Conservation (phyloP, 2,329 filamentous ascomycete genomes). For the Phialemoniopsis sp. region DNA sequence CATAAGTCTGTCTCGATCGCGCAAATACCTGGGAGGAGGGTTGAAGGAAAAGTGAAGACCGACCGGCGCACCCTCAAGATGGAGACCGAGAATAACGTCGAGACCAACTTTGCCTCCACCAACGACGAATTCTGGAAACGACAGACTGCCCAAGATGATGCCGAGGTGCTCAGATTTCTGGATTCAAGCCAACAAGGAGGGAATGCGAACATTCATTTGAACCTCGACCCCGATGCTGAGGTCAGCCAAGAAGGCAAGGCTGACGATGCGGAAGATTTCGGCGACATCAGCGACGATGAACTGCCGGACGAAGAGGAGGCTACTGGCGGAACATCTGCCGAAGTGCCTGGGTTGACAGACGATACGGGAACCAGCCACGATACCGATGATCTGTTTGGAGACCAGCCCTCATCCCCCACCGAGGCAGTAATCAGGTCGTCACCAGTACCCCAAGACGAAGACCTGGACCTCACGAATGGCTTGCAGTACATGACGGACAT, state of each 20-base stretch:
- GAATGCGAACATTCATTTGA: constrained; percentile 27
- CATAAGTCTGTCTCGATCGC: too few species aligned
- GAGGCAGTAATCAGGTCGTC: constrained; percentile 38
- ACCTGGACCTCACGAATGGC: constrained; percentile 25
- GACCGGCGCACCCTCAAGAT: too few species aligned
- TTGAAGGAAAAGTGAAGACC: too few species aligned
- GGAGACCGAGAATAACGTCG: constrained; percentile 13
- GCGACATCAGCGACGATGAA: constrained; percentile 92
- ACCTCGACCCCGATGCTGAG: constrained; percentile 37
- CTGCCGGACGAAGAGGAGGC: constrained; percentile 73
- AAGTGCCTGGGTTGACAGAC: constrained; percentile 52
- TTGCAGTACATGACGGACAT: constrained; percentile 12
- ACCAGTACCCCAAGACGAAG: constrained; percentile 35
- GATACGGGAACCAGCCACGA: constrained; percentile 58
- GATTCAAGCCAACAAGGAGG: constrained; percentile 33
- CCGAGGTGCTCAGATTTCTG: constrained; percentile 39
- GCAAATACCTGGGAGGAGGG: too few species aligned
- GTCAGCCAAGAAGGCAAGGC: constrained; percentile 75
- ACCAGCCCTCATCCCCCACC: constrained; percentile 45
- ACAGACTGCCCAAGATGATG: constrained; percentile 45
- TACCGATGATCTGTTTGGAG: constrained; percentile 67
- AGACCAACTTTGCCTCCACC: constrained; percentile 17
- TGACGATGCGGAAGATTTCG: constrained; percentile 83
- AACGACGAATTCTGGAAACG: constrained; percentile 33
- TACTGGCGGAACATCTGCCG: constrained; percentile 25